Base-by-base conservation (phyloP, 2,329 filamentous ascomycete species). In the Talaromyces sp. region DNA sequence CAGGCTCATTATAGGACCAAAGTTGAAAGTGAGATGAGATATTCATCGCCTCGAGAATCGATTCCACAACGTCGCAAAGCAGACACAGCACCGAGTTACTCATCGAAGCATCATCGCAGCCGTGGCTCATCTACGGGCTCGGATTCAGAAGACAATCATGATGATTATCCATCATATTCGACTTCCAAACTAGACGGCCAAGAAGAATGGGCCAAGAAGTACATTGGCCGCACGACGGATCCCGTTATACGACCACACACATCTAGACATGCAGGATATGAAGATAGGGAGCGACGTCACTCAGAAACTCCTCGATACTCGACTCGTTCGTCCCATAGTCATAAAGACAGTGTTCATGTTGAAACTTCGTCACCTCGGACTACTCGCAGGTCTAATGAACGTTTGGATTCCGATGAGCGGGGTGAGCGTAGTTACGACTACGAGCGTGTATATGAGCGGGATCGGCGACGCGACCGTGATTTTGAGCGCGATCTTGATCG, bases 161-260 rank as follows among this genome's bases (percentile, higher is more conserved):
- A 73, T 7, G 71, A 73, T 1, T 73, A 74, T 7, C 66, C 16
- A 69, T 74, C 37, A 70, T 69, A 56, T 11, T 56, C 33, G 52
- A 14, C 31, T 13, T 70, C 70, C 31, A 80, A 79, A 68, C 70
- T 76, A 37, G 72, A 78, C 49, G 69, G 68, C 60, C 68, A 72
- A 58, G 72, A 75, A 39, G 68, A 67, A 50, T 70, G 68, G 31
- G 76, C 76, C 13, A 70, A 73, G 61, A 73, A 77, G 58, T 81
- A 82, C 67, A 81, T 82, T 58, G 68, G 69, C 54, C 74, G 74
- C 67, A 69, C 10, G 39, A 70, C 45, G 72, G 73, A 39, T 50
- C 68, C 33, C 70, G 73, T 47, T 62, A 57, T 70, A 56, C 71
- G 72, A 60, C 70, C 73, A 7, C 72, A 70, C 27, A 64, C 72